Evolutionary conservation across 2,329 filamentous ascomycete species (phyloP), one percentile per base, ranked within the genome.

Genomic region (Onygenales sp.): DNA sequence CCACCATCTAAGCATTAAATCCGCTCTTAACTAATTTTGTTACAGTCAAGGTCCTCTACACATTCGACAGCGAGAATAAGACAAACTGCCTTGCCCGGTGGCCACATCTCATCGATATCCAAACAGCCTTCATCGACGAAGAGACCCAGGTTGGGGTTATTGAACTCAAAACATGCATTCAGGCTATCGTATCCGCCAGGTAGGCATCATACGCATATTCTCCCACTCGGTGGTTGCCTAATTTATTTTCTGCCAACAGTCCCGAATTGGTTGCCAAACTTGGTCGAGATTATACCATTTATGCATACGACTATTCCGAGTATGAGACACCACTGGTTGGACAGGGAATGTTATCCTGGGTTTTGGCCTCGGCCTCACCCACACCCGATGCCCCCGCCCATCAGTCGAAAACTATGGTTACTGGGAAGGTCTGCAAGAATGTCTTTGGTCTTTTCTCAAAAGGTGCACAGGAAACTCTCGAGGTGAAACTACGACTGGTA

Each of bases 221-320:
- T 50, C 45, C 47, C 54, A 27, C 42, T 48, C 43, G 44, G 43
- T 43, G 52, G 45, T 36, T 52, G 50, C 45, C 49, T 41, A 39
- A 49, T 10, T 55, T 53, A 51, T 33, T 36, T 27, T 32, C 21
- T 42, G 41, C 46, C 17, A 54, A 44, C 55, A 97, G 93, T 66
- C 93, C 93, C 39, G 93, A 98, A 72, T 79, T 98, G 45, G 75
- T 90, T 46, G 81, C 82, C 65, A 76, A 86, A 75, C 67, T 85
- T 56, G 78, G 86, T 72, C 73, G 81, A 69, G 91, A 98, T 72
- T 98, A 93, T 72, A 93, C 90, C n/a, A 84, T 98, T 54, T 98
- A 98, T 71, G 90, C 92, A 33, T 89, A 89, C 74, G 93, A 98
- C 70, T 97, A 92, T 69, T 96, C 93, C 10, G 93, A 98, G 72